Conservation (phyloP, 202 grass and related monocot species). For the Zizania palustris region DNA sequence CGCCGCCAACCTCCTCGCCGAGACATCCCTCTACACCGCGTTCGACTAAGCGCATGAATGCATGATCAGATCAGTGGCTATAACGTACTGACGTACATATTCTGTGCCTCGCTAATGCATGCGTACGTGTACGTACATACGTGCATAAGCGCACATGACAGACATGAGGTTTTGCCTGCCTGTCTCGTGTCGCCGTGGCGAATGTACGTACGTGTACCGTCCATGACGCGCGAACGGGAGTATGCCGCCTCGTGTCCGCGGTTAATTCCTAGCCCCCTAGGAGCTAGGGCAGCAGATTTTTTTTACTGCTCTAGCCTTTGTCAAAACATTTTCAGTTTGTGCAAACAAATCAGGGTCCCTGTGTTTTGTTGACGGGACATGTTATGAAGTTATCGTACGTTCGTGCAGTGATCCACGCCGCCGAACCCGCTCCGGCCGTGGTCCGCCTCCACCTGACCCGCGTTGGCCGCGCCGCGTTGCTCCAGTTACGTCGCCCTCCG, state of each 20-base stretch:
- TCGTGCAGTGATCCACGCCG: no score
- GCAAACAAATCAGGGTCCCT: neutral
- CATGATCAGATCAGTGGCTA: neutral
- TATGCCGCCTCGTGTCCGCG: neutral
- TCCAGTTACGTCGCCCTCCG: no score
- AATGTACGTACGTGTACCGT: slow-evolving; percentile 41
- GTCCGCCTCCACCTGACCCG: no score
- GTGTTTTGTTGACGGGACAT: neutral
- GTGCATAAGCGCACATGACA: neutral
- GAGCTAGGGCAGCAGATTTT: no score
- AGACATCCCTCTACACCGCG: slow-evolving; percentile 58
- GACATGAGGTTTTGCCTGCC: neutral
- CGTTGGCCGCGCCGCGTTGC: no score
- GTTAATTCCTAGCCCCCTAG: no score
- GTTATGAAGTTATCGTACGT: neutral
- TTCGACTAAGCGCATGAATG: slow-evolving; percentile 51
- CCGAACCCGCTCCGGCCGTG: no score
- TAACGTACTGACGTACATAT: slow-evolving; percentile 20
- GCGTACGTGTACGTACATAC: slow-evolving; percentile 52
- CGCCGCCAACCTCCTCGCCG: slow-evolving; percentile 45
- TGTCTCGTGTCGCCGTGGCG: slow-evolving; percentile 31
- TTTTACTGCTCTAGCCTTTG: neutral
- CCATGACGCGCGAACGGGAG: neutral
- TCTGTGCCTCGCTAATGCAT: slow-evolving; percentile 8
- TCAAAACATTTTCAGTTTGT: neutral